Percentiles rank a stretch among this genome's conserved stretches.
phyloP scores from a whole-genome alignment of 2,329 filamentous ascomycete species.

The Diaporthe amygdali region DNA sequence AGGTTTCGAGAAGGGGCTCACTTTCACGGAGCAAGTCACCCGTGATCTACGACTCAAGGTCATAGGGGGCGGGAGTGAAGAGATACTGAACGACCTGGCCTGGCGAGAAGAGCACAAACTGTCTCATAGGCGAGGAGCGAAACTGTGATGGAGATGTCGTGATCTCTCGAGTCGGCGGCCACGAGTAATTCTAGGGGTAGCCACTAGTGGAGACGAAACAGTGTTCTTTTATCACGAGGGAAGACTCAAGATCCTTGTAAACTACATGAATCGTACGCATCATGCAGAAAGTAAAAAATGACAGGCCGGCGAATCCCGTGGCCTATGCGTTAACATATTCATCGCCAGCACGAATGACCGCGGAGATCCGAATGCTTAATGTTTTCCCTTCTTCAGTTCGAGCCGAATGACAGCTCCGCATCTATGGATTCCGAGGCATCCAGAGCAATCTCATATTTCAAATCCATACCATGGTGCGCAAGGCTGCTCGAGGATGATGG shows the following conservation, averaged over 20 bases:
- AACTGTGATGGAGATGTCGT: constrained; percentile 8
- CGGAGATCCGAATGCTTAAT: background rate
- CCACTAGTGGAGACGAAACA: background rate
- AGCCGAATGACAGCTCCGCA: background rate
- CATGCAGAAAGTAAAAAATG: background rate
- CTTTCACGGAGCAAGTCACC: constrained; percentile 56
- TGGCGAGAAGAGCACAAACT: constrained; percentile 49
- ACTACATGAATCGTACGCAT: background rate
- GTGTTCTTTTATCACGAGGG: background rate
- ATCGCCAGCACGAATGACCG: background rate
- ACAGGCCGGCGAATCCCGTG: background rate
- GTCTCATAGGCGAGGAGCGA: constrained; percentile 26
- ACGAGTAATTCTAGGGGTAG: background rate
- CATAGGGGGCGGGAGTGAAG: constrained; percentile 59
- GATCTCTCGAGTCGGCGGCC: background rate
- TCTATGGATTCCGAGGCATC: background rate
- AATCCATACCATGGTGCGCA: background rate
- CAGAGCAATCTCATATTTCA: background rate
- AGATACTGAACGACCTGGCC: constrained; percentile 57
- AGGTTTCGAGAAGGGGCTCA: constrained; percentile 53
- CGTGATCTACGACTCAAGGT: constrained; percentile 58
- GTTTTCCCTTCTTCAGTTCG: background rate
- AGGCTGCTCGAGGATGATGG: background rate
- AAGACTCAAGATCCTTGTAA: background rate
- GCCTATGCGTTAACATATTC: background rate